phyloP scores from a whole-genome alignment of 2,329 filamentous ascomycete genomes.

The Zymoseptoria pseudotritici region DNA sequence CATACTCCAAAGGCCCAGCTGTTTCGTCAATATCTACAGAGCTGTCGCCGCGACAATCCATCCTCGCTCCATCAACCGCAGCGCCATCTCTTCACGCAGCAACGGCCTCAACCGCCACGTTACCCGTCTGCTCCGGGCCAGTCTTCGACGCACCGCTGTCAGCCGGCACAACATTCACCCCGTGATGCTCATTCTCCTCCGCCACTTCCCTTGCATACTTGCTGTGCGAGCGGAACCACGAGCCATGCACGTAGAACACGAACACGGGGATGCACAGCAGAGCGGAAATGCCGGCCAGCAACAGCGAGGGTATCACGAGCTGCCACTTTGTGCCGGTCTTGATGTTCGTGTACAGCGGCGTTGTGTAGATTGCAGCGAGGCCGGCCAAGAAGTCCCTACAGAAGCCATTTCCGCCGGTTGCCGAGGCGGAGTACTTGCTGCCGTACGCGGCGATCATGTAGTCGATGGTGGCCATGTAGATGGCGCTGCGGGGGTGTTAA shows the following conservation, averaged over 20 bases:
- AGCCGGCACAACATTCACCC: not conserved
- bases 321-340: slow-evolving; percentile 17
- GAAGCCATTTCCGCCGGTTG: slow-evolving; percentile 69
- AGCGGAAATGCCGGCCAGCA: slow-evolving; percentile 45
- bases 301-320: slow-evolving; percentile 45
- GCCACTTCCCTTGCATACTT: slow-evolving; percentile 42
- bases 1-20: too few relatives aligned
- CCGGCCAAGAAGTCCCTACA: slow-evolving; percentile 67
- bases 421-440: slow-evolving; percentile 59
- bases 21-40: too few relatives aligned
- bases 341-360: slow-evolving; percentile 40
- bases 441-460: slow-evolving; percentile 71
- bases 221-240: slow-evolving; percentile 38
- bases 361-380: slow-evolving; percentile 60
- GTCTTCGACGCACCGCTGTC: not conserved
- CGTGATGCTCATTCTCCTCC: slow-evolving; percentile 23
- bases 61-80: not conserved
- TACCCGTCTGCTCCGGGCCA: not conserved
- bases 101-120: not conserved
- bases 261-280: slow-evolving; percentile 49
- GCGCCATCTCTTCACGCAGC: not conserved
- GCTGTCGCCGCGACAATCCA: too few relatives aligned
- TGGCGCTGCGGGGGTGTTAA: slow-evolving; percentile 41
- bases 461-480: slow-evolving; percentile 15
- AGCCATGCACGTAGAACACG: slow-evolving; percentile 43